Evolutionary conservation across 2,329 filamentous ascomycete species (phyloP).

Genomic region (Fusarium phyllophilum): DNA sequence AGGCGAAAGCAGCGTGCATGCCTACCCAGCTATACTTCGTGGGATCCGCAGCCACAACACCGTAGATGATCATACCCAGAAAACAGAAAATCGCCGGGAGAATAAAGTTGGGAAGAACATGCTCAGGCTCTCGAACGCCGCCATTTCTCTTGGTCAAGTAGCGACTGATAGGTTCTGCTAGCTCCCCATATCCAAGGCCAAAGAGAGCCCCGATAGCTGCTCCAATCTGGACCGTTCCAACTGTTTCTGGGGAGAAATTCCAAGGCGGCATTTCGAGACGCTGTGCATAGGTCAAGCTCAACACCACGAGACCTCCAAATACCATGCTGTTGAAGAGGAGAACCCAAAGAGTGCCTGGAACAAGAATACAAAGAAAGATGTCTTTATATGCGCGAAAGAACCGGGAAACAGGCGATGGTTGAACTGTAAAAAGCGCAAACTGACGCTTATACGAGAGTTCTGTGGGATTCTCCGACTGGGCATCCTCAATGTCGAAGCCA

Average conservation of each 20-base stretch:
- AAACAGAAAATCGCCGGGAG: background rate
- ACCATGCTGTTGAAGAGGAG: background rate
- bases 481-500: background rate
- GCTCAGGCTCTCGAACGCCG: background rate
- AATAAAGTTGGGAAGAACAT: background rate
- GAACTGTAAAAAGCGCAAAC: background rate
- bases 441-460: background rate
- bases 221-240: background rate
- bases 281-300: background rate
- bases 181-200: background rate
- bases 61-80: background rate
- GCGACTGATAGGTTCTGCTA: background rate
- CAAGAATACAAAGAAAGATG: background rate
- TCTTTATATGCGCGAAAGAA: background rate
- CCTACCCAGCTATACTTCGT: background rate
- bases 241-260: background rate
- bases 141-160: background rate
- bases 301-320: background rate
- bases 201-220: background rate
- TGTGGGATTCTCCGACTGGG: background rate
- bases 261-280: background rate
- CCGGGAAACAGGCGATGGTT: background rate
- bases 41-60: background rate
- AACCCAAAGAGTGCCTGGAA: background rate
- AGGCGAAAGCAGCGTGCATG: background rate